These are phyloP conservation scores for Pichia kudriavzevii DNA, from an alignment of 1,139 yeast genomes.

Conservation along the genomic window DNA sequence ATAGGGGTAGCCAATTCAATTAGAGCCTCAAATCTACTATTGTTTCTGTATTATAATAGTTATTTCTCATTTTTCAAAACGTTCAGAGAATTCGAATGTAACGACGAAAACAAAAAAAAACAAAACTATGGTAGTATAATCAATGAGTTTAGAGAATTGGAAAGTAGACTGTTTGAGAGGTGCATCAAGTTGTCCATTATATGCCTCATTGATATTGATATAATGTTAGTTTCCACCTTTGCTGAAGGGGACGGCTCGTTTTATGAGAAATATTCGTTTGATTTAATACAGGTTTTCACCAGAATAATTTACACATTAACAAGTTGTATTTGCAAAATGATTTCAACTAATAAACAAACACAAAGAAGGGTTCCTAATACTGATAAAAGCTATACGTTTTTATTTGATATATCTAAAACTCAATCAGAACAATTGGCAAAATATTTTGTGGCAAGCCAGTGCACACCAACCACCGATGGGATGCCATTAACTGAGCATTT, in stretches of 20 bases:
- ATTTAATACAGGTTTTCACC: slow-evolving; percentile 20
- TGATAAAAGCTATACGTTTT: slow-evolving; percentile 5
- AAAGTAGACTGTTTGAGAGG: slow-evolving; percentile 7
- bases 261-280: slow-evolving; percentile 17
- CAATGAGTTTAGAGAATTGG: slow-evolving; percentile 5
- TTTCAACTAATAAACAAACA: slow-evolving; percentile 6
- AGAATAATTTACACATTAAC: slow-evolving; percentile 14
- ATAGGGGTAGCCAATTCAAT: slow-evolving; percentile 12
- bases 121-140: background rate
- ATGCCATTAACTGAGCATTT: slow-evolving; percentile 1
- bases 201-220: slow-evolving; percentile 16
- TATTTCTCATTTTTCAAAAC: slow-evolving; percentile 11
- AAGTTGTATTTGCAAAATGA: slow-evolving; percentile 10
- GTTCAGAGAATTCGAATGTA: slow-evolving; percentile 1
- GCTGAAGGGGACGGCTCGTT: slow-evolving; percentile 14
- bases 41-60: slow-evolving; percentile 12
- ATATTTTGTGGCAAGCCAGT: slow-evolving; percentile 10
- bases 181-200: slow-evolving; percentile 10
- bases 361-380: slow-evolving; percentile 3
- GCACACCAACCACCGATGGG: slow-evolving; percentile 3
- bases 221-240: slow-evolving; percentile 14
- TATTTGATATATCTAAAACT: slow-evolving; percentile 8
- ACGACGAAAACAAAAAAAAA: background rate
- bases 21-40: slow-evolving; percentile 10
- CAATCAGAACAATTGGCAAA: slow-evolving; percentile 7